These are phyloP conservation scores for Sugiyamaella novakii DNA, from an alignment of 1,139 yeast genomes.

Conservation along the genomic window DNA sequence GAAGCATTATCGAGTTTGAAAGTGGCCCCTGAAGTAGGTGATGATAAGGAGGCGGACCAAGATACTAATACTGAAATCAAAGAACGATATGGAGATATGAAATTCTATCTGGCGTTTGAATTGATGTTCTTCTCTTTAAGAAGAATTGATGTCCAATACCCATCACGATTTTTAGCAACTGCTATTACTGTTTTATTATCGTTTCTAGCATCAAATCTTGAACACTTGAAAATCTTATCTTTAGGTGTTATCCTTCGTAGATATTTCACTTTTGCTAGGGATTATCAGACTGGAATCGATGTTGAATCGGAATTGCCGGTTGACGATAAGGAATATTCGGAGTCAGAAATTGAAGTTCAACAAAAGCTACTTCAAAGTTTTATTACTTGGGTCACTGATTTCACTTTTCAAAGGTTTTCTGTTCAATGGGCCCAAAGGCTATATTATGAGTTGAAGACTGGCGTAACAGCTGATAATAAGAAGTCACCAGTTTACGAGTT, in stretches of 20 bases:
- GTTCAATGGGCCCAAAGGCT: constrained; percentile 41
- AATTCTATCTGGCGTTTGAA: constrained; percentile 66
- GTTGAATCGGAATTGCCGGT: constrained; percentile 40
- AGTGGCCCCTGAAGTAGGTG: constrained; percentile 26
- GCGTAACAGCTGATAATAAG: constrained; percentile 30
- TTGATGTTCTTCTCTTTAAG: constrained; percentile 55
- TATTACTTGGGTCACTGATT: constrained; percentile 50
- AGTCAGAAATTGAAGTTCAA: constrained; percentile 41
- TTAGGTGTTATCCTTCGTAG: constrained; percentile 58
- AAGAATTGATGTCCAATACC: constrained; percentile 64
- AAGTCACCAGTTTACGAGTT: constrained; percentile 31
- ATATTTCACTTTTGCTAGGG: constrained; percentile 65
- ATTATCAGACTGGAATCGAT: constrained; percentile 55
- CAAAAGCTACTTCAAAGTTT: constrained; percentile 49
- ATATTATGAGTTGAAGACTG: constrained; percentile 36
- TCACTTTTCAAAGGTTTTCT: constrained; percentile 42
- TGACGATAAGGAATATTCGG: constrained; percentile 40
- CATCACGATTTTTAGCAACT: constrained; percentile 75
- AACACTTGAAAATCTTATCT: constrained; percentile 40
- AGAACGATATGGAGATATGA: constrained; percentile 53
- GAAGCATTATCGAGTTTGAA: constrained; percentile 53
- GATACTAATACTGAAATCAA: constrained; percentile 19
- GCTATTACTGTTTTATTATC: constrained; percentile 59
- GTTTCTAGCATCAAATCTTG: constrained; percentile 49
- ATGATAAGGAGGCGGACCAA: constrained; percentile 24